Evolutionary conservation across 768 basidiomycete genomes (phyloP).

Genomic region (Punctularia strigosozonata): DNA sequence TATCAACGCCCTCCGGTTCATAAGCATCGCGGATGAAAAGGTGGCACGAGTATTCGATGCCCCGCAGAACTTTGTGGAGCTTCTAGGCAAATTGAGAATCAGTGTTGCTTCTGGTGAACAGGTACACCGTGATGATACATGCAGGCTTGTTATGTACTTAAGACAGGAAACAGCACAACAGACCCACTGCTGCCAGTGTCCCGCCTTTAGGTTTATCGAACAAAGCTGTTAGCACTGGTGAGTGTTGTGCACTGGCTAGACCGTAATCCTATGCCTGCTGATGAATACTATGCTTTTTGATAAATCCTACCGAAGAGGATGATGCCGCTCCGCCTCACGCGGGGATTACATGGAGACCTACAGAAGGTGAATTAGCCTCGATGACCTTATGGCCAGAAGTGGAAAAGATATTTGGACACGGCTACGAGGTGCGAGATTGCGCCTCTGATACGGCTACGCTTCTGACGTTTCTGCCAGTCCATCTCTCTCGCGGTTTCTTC

Average conservation of each 20-base stretch:
- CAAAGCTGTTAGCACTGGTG: conserved; percentile 73
- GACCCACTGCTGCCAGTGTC: conserved; percentile 76
- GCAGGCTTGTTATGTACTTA: conserved; percentile 2
- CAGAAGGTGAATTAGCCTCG: conserved; percentile 83
- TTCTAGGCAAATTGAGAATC: conserved; percentile 39
- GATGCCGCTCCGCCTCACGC: too few species aligned
- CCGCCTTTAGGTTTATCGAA: conserved; percentile 93
- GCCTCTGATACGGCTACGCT: background rate
- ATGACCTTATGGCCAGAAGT: conserved; percentile 93
- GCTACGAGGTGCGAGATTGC: conserved; percentile 67
- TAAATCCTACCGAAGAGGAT: too few species aligned
- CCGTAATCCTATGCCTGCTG: too few species aligned
- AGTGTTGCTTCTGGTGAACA: conserved; percentile 36
- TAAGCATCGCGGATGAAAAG: conserved; percentile 93
- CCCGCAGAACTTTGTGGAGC: conserved; percentile 64
- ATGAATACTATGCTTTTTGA: too few species aligned
- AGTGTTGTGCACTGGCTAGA: too few species aligned
- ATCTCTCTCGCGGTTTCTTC: conserved; percentile 72
- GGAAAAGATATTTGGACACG: conserved; percentile 96
- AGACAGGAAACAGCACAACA: conserved; percentile 29
- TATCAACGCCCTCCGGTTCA: conserved; percentile 65
- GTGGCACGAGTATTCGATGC: conserved; percentile 91
- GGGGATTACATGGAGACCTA: conserved; percentile 26
- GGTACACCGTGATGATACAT: conserved; percentile 20
- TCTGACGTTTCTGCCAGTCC: conserved; percentile 34